Percentiles rank a stretch among this genome's conserved stretches.
Conservation (phyloP, 257 asterid genomes). For the Paulownia fortunei region DNA sequence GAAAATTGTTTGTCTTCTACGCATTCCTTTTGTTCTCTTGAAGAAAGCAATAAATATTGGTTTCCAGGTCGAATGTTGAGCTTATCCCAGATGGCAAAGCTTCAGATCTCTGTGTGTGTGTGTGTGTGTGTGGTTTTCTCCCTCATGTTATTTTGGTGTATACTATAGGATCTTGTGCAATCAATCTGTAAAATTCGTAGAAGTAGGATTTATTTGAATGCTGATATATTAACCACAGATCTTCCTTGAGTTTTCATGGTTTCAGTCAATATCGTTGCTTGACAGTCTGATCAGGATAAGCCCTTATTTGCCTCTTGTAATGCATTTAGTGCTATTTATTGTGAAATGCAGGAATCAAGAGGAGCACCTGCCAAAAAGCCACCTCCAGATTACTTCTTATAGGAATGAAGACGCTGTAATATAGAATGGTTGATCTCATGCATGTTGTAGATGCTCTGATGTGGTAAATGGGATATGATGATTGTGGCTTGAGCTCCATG, state of each 20-base stretch:
- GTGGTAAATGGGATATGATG: not conserved
- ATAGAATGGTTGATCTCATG: not conserved
- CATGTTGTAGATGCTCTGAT: not conserved
- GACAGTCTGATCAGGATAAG: no score
- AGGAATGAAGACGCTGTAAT: slow-evolving; percentile 23
- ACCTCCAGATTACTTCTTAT: slow-evolving; percentile 94
- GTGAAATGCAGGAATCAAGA: slow-evolving; percentile 81
- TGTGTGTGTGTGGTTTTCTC: no score
- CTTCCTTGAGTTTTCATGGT: no score
- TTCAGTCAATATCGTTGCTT: no score
- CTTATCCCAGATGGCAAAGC: not conserved
- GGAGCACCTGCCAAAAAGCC: slow-evolving; percentile 84
- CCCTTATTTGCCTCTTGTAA: not conserved
- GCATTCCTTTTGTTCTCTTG: not conserved
- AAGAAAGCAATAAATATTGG: not conserved
- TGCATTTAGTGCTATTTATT: not conserved
- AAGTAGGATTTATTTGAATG: no score
- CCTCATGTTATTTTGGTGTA: no score
- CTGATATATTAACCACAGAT: no score
- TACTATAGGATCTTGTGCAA: no score
- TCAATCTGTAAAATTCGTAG: no score
- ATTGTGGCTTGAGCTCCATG: not conserved
- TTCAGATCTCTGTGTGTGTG: not conserved
- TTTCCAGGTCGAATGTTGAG: not conserved
- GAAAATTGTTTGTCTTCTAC: no score